Evolutionary conservation across 805 yeast genomes (phyloP), one percentile per base, ranked within the genome.

Genomic region (Ascoidea rubescens): DNA sequence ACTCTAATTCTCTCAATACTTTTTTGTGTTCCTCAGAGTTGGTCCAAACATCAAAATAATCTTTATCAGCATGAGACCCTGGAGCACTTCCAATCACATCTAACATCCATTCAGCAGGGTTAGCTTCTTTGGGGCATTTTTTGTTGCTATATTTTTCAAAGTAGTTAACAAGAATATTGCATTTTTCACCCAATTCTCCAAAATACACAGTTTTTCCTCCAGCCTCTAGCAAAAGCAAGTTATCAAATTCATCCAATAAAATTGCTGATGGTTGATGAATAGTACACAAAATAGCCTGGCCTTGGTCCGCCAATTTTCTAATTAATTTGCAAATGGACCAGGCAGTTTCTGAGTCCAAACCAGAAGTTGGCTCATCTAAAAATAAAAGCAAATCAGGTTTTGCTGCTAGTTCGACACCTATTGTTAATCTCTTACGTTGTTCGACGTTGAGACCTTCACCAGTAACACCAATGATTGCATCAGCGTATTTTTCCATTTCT

Each of bases 191-290:
- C 59, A 84, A 79, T 56, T 84, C 89, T 59, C 95, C 95, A 63
- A 84, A 85, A 66, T 85, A 85, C 33, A 83, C 91, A 57, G 90
- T 85, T 60, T 74, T 70, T 57, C 95, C 95, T 64, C 95, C 95
- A 56, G 73, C 78, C 58, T 80, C 80, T 62, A 85, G 70, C 58
- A 85, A 75, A 58, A 83, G 67, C 53, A 82, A 68, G 54, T 87
- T 74, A 58, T 82, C 88, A 58, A 82, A 82, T 61, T 80, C 80
- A 62, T 79, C 78, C 63, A 82, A 74, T 60, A 82, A 67, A 32
- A 80, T 72, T 45, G 89, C 87, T 17, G 87, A 82, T 55, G 89
- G 89, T 67, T 82, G 89, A 65, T 82, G 89, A 58, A 82, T 83
- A 31, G 89, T 82, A 69, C 88, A 83, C 62, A 82, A 69, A 63